Base-by-base conservation (phyloP, 345 rosid species). In the Pistacia vera region DNA sequence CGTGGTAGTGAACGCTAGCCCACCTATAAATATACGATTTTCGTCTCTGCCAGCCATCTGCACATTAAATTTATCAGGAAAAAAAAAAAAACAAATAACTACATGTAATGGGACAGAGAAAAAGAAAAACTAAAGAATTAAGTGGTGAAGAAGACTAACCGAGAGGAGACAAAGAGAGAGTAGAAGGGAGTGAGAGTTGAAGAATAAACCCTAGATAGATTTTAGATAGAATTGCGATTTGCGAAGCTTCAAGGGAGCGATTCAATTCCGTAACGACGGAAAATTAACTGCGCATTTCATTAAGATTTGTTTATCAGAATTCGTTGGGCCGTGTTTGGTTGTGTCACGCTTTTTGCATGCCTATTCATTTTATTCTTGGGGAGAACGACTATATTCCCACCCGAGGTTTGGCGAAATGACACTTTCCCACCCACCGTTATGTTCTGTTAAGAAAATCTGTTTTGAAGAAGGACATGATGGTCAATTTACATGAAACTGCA, bases 11-110 rank as follows among this genome's bases (percentile, higher is more conserved):
- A 49, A 61, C 55, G 66, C 57, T 11, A 72, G 13, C 33, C 75
- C 75, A 38, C 75, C 75, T 20, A 72, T 41, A 61, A 72, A 72
- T 44, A 72, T 72, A 9, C 75, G 75, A 72, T 72, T 46, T 9
- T 72, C 75, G 11, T 46, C 75, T 60, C 75, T 72, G 16, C 56
- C 75, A 60, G 56, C 75, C 75, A 72, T 72, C 66, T 59, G 11
- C 20, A 17, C 18, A 17, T 18, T 54, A 12, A 13, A 13, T 54
- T 54, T 3, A 54, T 14, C 17, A 54, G 18, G 1, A 54, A 54
- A 13, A 8, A 49, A 49, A 49, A 49, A 0, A 49, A 49, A 49
- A 0, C 11, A 9, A 25, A 25, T 4, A 1, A 54, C 1, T 5
- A 48, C 44, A 35, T 33, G 11, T 16, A 63, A 63, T 36, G 36